Evolutionary conservation across 2,329 filamentous ascomycete species (phyloP), one percentile per base, ranked within the genome.

Genomic region (Arthrobotrys sphaeroides): DNA sequence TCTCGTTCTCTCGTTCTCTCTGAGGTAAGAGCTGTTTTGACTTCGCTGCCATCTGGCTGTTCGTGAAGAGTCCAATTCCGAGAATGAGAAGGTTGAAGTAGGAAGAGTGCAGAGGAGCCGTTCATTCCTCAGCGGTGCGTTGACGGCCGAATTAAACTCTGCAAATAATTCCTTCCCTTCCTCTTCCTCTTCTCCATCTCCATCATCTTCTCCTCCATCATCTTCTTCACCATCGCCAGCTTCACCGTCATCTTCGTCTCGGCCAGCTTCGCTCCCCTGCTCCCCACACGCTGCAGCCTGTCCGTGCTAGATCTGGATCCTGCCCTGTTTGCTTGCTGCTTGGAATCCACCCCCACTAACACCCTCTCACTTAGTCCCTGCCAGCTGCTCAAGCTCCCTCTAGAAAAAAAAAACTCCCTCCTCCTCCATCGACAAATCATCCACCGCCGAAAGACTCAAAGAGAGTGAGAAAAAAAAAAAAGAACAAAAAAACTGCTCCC

Each of bases 11-110:
- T 12, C n/a, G 4, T 28, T 12, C 13, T 12, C 20, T 13, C 5
- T 42, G 40, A 61, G 55, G 55, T 61, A 61, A 61, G 55, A 43
- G 33, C 36, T 24, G n/a, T 22, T 22, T 20, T 20, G 16, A 38
- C 13, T 33, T 20, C 22, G 10, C 12, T 40, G 16, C 31, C 1
- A 16, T 43, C 5, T 13, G n/a, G n/a, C n/a, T n/a, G n/a, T n/a
- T n/a, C n/a, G n/a, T n/a, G n/a, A n/a, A n/a, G n/a, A 6, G 33
- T 6, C 33, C 31, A 31, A 20, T 51, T 24, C n/a, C 5, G 3
- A 3, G 45, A 20, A 6, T 7, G 3, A 22, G 5, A 5, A 22
- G 26, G 9, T 28, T 31, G n/a, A 28, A 31, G 36, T 10, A 51
- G 5, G n/a, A 20, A 38, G 31, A 57, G 20, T 22, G 57, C n/a